Evolutionary conservation across 1,139 yeast genomes (phyloP).

Genomic region (Suhomyces wounanorum): DNA sequence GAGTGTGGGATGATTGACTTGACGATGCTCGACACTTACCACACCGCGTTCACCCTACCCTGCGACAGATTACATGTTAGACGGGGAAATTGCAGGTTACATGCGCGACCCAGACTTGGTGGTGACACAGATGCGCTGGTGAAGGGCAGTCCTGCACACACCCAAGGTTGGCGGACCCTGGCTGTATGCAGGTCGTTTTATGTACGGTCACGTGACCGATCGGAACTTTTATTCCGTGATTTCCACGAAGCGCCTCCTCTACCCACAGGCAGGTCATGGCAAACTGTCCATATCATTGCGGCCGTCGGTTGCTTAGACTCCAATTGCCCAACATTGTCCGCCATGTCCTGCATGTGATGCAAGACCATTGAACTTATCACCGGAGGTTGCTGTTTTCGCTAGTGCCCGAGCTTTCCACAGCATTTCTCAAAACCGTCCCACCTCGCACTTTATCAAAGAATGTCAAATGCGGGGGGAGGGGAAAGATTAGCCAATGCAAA

Average conservation of each 20-base stretch:
- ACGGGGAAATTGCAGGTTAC: not conserved
- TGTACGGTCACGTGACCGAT: not conserved
- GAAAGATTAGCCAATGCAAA: not conserved
- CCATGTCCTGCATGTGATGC: not conserved
- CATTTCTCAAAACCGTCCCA: slow-evolving; percentile 1
- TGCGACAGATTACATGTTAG: not conserved
- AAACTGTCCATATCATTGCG: not conserved
- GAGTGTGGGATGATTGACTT: not conserved
- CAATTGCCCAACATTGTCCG: not conserved
- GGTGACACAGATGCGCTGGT: no score
- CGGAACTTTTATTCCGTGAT: not conserved
- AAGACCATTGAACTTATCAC: not conserved
- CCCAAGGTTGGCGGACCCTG: not conserved
- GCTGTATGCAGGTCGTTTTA: not conserved
- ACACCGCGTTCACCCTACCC: not conserved
- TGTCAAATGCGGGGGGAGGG: slow-evolving; percentile 7
- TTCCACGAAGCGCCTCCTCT: not conserved
- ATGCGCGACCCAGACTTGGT: not conserved
- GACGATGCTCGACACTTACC: not conserved
- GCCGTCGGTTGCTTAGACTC: not conserved
- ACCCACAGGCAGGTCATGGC: not conserved
- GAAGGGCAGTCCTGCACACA: not conserved
- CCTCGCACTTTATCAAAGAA: not conserved
- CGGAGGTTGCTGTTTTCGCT: not conserved
- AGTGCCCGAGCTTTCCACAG: not conserved